phyloP scores from a whole-genome alignment of 257 asterid genomes.

The Przewalskia tangutica region DNA sequence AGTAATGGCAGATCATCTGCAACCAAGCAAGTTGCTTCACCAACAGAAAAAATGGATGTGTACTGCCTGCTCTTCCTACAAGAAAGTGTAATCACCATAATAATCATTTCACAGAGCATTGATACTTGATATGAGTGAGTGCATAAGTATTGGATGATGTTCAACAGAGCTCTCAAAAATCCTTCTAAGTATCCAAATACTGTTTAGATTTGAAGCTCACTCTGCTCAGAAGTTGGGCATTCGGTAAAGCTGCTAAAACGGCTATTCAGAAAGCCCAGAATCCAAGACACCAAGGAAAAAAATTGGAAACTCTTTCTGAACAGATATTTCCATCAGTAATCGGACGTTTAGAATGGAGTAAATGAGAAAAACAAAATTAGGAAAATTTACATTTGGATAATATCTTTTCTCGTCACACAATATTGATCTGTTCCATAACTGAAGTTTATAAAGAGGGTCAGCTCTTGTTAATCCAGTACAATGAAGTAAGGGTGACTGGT shows the following conservation, averaged over 20 bases:
- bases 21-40: constrained; percentile 80
- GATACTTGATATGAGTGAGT: neutral
- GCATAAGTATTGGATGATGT: neutral
- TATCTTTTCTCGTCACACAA: neutral
- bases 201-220: neutral
- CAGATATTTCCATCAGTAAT: neutral
- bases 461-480: neutral
- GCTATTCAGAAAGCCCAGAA: neutral
- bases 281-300: neutral
- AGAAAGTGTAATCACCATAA: constrained; percentile 9
- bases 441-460: neutral
- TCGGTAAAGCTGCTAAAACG: neutral
- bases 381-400: neutral
- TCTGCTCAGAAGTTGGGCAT: neutral
- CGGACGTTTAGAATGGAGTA: neutral
- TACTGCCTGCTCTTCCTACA: constrained; percentile 99
- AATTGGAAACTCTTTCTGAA: neutral
- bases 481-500: neutral
- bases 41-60: constrained; percentile 71
- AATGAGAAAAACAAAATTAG: neutral
- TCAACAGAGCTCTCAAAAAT: neutral
- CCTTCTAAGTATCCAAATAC: neutral
- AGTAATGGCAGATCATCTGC: constrained; percentile 65
- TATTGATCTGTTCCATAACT: neutral
- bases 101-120: neutral